These are phyloP conservation scores for Talaromyces liani DNA, from an alignment of 495 filamentous ascomycete species.

Conservation along the genomic window DNA sequence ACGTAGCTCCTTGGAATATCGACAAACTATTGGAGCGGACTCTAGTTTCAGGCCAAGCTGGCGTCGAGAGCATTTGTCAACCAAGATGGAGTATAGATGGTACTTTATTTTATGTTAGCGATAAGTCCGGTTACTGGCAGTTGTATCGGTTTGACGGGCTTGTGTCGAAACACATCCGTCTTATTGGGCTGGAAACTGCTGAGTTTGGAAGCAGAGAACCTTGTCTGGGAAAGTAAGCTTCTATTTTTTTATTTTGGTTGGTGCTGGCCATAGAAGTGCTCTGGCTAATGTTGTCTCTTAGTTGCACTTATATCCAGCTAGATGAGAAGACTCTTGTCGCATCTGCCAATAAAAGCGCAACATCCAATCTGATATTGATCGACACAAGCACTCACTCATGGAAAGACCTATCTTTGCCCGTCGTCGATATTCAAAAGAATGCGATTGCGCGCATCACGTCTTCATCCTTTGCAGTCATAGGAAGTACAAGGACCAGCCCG, in stretches of 20 bases:
- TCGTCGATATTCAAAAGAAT: slow-evolving; percentile 15
- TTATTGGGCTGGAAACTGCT: slow-evolving; percentile 28
- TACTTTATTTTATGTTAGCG: slow-evolving; percentile 33
- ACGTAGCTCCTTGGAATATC: slow-evolving; percentile 26
- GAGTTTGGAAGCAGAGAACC: slow-evolving; percentile 34
- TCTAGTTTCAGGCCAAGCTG: slow-evolving; percentile 19
- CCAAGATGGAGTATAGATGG: slow-evolving; percentile 39
- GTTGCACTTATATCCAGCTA: slow-evolving; percentile 28
- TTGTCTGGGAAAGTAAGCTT: slow-evolving; percentile 29
- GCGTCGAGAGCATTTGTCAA: slow-evolving; percentile 28
- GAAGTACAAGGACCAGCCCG: slow-evolving; percentile 15
- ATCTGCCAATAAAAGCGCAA: slow-evolving; percentile 15
- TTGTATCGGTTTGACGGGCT: slow-evolving; percentile 22
- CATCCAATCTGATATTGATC: slow-evolving; percentile 19
- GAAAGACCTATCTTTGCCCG: slow-evolving; percentile 17
- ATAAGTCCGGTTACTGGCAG: slow-evolving; percentile 36
- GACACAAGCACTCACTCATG: slow-evolving; percentile 17
- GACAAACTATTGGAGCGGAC: slow-evolving; percentile 16
- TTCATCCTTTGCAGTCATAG: slow-evolving; percentile 16
- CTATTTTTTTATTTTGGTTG: background rate
- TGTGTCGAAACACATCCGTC: slow-evolving; percentile 11
- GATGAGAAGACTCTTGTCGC: slow-evolving; percentile 30
- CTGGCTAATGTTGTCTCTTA: slow-evolving; percentile 7
- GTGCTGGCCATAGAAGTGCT: background rate
- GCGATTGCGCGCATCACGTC: background rate